These are phyloP conservation scores for Coniochaeta pulveracea DNA, from an alignment of 2,329 filamentous ascomycete genomes.

Conservation along the genomic window DNA sequence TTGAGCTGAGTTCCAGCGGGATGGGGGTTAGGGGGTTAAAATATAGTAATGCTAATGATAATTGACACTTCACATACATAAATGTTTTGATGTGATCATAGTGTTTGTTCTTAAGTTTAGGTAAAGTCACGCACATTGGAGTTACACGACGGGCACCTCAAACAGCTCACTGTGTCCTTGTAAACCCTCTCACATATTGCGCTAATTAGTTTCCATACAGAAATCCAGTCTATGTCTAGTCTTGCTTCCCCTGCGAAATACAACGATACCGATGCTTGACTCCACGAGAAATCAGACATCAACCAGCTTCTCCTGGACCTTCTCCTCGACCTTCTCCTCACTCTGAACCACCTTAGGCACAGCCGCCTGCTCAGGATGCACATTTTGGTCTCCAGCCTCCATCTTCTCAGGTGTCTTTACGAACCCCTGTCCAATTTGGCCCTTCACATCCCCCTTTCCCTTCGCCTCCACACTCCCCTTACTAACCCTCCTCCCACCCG, in stretches of 20 bases:
- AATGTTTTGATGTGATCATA: no score
- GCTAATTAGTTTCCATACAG: neutral
- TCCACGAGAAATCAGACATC: conserved; percentile 4
- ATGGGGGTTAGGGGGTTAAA: no score
- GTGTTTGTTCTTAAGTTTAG: no score
- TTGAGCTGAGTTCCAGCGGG: no score
- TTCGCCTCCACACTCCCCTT: neutral
- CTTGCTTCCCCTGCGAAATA: no score
- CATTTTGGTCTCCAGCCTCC: neutral
- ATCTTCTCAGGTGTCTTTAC: neutral
- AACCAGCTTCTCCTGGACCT: conserved; percentile 3
- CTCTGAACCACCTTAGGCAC: neutral
- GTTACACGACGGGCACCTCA: no score
- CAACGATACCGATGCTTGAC: neutral
- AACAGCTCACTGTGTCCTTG: no score
- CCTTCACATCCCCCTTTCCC: neutral
- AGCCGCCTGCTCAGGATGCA: neutral
- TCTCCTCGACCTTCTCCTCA: neutral
- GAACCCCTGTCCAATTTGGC: neutral
- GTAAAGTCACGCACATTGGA: no score
- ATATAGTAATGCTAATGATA: no score
- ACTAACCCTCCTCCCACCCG: neutral
- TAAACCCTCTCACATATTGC: no score
- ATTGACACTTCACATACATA: no score
- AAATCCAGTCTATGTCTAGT: neutral